Conservation (phyloP, 352 stramenopile genomes). For the Hyphochytrium catenoides region DNA sequence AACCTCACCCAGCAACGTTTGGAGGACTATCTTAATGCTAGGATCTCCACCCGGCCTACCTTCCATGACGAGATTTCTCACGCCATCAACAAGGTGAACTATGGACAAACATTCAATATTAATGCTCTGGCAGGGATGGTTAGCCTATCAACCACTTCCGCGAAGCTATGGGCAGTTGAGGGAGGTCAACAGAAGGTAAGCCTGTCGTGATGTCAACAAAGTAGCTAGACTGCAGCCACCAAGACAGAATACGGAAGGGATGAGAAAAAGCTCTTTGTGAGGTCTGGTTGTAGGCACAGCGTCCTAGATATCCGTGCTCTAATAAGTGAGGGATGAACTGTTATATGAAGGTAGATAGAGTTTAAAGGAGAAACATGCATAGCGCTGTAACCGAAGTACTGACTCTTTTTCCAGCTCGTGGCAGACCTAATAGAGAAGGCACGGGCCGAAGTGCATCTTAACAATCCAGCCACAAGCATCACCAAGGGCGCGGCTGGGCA, state of each 20-base stretch:
- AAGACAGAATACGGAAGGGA: no score
- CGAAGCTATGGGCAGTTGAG: conserved; percentile 7
- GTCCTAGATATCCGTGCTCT: background rate
- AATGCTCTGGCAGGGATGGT: conserved; percentile 8
- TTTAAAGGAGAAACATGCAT: background rate
- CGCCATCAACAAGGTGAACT: conserved; percentile 11
- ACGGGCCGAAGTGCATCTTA: conserved; percentile 1
- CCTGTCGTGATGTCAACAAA: background rate
- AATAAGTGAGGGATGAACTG: conserved; percentile 4
- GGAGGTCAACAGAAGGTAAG: conserved; percentile 8
- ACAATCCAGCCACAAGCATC: conserved; percentile 3
- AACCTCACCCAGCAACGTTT: no score
- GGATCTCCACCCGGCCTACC: no score
- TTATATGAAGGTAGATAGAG: no score
- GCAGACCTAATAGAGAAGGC: conserved; percentile 1
- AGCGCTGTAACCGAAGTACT: background rate
- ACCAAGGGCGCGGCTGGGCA: background rate
- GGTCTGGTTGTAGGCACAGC: background rate
- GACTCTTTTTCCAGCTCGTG: conserved; percentile 2
- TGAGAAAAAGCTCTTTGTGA: conserved; percentile 1
- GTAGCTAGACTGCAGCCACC: no score
- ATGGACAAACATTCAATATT: conserved; percentile 12
- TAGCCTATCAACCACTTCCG: conserved; percentile 7
- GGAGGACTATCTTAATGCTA: no score
- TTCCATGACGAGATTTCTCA: conserved; percentile 10